Conservation (phyloP, 805 yeast genomes). For the Torulaspora maleeae region DNA sequence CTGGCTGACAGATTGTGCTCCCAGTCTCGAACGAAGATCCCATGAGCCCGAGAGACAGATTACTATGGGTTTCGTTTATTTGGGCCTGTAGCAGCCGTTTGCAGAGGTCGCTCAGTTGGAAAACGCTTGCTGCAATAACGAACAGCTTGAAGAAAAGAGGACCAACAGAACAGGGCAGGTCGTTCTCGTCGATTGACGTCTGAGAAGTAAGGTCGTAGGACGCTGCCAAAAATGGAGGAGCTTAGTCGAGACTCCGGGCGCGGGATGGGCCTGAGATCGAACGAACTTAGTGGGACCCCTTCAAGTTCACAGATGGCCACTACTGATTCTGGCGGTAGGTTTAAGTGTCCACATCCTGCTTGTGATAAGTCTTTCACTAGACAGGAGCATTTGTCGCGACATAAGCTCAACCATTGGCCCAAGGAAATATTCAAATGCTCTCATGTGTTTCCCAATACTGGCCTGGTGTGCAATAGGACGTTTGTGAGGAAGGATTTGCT, state of each 20-base stretch:
- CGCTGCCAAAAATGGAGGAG: slow-evolving; percentile 1
- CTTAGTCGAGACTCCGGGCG: not conserved
- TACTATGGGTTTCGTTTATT: not conserved
- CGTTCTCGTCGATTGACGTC: too few relatives aligned
- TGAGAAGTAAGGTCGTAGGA: not conserved
- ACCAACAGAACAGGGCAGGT: not conserved
- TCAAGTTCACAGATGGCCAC: not conserved
- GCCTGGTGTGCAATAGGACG: slow-evolving; percentile 48
- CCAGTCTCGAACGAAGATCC: not conserved
- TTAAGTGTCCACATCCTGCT: slow-evolving; percentile 43
- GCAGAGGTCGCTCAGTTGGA: not conserved
- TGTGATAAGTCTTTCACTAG: slow-evolving; percentile 54
- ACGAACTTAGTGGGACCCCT: not conserved
- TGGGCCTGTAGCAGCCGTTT: not conserved
- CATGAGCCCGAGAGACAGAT: not conserved
- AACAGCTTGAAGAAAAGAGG: not conserved
- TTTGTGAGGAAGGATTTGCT: slow-evolving; percentile 59
- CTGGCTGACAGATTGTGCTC: not conserved
- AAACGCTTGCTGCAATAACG: not conserved
- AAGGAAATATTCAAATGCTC: slow-evolving; percentile 48
- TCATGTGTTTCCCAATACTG: slow-evolving; percentile 25
- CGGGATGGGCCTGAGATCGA: not conserved
- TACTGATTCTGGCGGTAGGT: slow-evolving; percentile 22
- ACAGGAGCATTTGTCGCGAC: slow-evolving; percentile 59
- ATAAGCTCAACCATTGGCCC: slow-evolving; percentile 55